phyloP scores from a whole-genome alignment of 768 basidiomycete genomes.

The Gyrodon lividus region DNA sequence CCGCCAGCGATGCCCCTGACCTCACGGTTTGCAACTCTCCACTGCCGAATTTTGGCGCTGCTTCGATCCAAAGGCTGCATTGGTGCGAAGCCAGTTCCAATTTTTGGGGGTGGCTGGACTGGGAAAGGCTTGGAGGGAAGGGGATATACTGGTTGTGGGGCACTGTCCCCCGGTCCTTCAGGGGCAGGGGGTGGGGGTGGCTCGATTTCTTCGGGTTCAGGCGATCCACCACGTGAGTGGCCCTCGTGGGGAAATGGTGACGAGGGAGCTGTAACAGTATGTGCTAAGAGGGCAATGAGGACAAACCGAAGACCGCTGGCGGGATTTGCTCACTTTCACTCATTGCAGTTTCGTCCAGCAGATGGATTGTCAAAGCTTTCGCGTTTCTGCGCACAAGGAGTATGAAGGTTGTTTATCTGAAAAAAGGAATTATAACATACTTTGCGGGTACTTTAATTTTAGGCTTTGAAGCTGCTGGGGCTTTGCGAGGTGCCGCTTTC shows the following conservation, averaged over 20 bases:
- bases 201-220: constrained; percentile 47
- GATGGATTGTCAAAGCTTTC: constrained; percentile 31
- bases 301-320: not conserved
- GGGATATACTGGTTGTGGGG: constrained; percentile 71
- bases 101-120: constrained; percentile 75
- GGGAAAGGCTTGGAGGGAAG: constrained; percentile 82
- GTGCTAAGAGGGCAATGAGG: constrained; percentile 38
- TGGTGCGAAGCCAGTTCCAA: constrained; percentile 71
- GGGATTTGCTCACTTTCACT: constrained; percentile 56
- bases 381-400: constrained; percentile 28
- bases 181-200: constrained; percentile 29
- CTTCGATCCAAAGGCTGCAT: constrained; percentile 64
- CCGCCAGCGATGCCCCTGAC: constrained; percentile 82
- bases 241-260: constrained; percentile 59
- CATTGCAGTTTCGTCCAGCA: constrained; percentile 49
- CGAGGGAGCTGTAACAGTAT: constrained; percentile 70
- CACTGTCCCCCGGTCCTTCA: constrained; percentile 43
- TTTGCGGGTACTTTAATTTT: constrained; percentile 32
- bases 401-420: not conserved
- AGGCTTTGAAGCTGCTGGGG: constrained; percentile 37
- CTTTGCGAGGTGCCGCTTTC: constrained; percentile 45
- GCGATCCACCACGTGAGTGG: constrained; percentile 36
- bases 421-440: constrained; percentile 15
- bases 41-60: constrained; percentile 60
- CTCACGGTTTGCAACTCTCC: constrained; percentile 74